Percentiles rank a stretch among this genome's conserved stretches.
Conservation (phyloP, 805 yeast genomes). For the Starmerella bombi region DNA sequence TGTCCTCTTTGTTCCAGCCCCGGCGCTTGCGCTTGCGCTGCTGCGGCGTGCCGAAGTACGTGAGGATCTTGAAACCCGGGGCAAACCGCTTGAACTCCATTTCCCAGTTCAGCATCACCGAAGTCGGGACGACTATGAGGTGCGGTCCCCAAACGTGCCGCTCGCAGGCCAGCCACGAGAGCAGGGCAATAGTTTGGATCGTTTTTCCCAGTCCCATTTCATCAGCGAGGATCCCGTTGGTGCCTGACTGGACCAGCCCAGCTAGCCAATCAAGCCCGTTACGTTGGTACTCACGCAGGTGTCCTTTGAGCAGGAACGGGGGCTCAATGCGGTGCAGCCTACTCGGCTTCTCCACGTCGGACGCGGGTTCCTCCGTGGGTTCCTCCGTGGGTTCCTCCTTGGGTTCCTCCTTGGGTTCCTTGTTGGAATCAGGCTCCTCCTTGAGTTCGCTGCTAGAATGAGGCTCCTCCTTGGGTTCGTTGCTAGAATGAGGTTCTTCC, state of each 20-base stretch:
- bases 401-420: background rate
- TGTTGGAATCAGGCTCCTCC: conserved; percentile 4
- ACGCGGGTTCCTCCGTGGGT: conserved; percentile 6
- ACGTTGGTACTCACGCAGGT: conserved; percentile 78
- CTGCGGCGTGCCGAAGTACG: conserved; percentile 93
- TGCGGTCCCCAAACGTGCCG: conserved; percentile 98
- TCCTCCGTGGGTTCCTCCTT: conserved; percentile 16
- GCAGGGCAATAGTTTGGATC: conserved; percentile 80
- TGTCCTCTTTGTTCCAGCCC: conserved; percentile 95
- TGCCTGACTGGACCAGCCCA: conserved; percentile 75
- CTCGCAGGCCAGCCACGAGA: conserved; percentile 83
- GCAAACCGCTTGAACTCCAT: conserved; percentile 98
- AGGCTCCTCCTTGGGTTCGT: conserved; percentile 2
- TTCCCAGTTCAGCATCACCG: conserved; percentile 97
- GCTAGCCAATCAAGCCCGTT: conserved; percentile 97
- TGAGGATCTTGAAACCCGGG: conserved; percentile 90
- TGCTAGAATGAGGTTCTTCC: conserved; percentile 4
- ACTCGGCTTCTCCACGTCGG: conserved; percentile 4
- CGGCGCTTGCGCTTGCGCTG: conserved; percentile 90
- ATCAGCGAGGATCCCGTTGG: conserved; percentile 95
- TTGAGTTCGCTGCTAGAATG: background rate
- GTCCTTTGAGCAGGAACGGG: conserved; percentile 65
- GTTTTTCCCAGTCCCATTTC: conserved; percentile 98
- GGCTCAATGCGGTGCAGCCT: conserved; percentile 35
- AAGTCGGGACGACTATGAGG: conserved; percentile 90